phyloP scores from a whole-genome alignment of 257 asterid genomes.

The Plectranthus barbatus region DNA sequence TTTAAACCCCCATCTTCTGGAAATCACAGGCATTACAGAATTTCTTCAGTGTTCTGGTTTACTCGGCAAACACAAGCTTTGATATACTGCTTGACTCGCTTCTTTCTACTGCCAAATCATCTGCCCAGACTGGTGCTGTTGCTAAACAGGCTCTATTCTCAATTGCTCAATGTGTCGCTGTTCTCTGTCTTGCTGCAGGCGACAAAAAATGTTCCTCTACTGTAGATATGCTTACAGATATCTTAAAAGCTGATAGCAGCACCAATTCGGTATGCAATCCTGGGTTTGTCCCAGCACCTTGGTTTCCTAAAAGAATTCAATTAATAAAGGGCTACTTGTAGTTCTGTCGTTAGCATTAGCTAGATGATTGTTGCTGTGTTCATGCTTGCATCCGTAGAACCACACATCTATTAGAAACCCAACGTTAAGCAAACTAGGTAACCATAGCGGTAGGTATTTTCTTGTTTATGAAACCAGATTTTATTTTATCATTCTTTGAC shows the following conservation, averaged over 20 bases:
- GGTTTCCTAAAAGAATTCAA: background rate
- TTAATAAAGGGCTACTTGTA: background rate
- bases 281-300: slow-evolving; percentile 11
- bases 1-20: slow-evolving; percentile 22
- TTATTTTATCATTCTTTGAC: background rate
- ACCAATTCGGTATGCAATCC: slow-evolving; percentile 59
- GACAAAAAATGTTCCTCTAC: slow-evolving; percentile 68
- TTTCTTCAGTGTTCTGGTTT: slow-evolving; percentile 77
- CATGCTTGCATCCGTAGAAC: background rate
- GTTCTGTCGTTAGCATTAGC: background rate
- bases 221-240: slow-evolving; percentile 85
- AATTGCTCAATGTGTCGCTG: slow-evolving; percentile 95
- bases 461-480: slow-evolving; percentile 1
- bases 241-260: slow-evolving; percentile 72
- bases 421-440: background rate
- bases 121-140: slow-evolving; percentile 77
- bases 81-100: slow-evolving; percentile 87
- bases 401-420: background rate
- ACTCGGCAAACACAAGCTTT: slow-evolving; percentile 94
- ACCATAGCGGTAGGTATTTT: background rate
- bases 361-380: background rate
- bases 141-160: slow-evolving; percentile 97
- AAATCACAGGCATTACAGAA: slow-evolving; percentile 73
- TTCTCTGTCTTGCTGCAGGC: slow-evolving; percentile 96
- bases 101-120: slow-evolving; percentile 84